A percentile compares a stretch with the other conserved stretches of the same genome.
These are phyloP conservation scores for Fusarium sp. DNA, from an alignment of 2,329 filamentous ascomycete species.

Conservation along the genomic window DNA sequence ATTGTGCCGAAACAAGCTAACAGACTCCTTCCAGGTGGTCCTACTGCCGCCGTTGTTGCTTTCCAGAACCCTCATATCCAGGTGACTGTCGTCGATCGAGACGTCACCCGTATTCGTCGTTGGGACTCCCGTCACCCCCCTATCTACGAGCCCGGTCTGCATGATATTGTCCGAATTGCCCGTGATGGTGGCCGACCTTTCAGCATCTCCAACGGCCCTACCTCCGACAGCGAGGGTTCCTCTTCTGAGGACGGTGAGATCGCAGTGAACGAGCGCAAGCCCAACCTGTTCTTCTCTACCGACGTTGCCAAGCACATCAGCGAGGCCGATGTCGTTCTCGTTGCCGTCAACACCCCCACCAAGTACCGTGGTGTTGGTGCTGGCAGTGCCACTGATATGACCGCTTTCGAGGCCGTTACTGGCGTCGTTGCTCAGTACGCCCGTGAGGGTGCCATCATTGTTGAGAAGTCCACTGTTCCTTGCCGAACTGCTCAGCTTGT, in stretches of 20 bases:
- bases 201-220: slow-evolving; percentile 56
- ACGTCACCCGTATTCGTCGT: slow-evolving; percentile 72
- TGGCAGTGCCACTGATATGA: slow-evolving; percentile 79
- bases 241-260: slow-evolving; percentile 52
- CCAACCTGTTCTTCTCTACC: slow-evolving; percentile 81
- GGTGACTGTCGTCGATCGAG: slow-evolving; percentile 81
- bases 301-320: slow-evolving; percentile 72
- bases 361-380: slow-evolving; percentile 78
- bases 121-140: slow-evolving; percentile 82
- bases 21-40: slow-evolving; percentile 67
- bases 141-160: slow-evolving; percentile 80
- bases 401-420: slow-evolving; percentile 77
- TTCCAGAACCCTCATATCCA: slow-evolving; percentile 77
- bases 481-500: slow-evolving; percentile 80
- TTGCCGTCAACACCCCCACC: slow-evolving; percentile 84
- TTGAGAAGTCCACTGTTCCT: slow-evolving; percentile 86
- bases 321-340: slow-evolving; percentile 79
- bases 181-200: slow-evolving; percentile 68
- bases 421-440: slow-evolving; percentile 76
- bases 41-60: slow-evolving; percentile 81
- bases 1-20: slow-evolving; percentile 35
- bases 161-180: slow-evolving; percentile 74
- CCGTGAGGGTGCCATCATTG: slow-evolving; percentile 76
- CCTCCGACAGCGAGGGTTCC: slow-evolving; percentile 50
- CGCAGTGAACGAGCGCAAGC: slow-evolving; percentile 60